Percentiles rank a stretch among this genome's conserved stretches.
phyloP scores from a whole-genome alignment of 179 eudicot genomes.

The Patellifolia procumbens region DNA sequence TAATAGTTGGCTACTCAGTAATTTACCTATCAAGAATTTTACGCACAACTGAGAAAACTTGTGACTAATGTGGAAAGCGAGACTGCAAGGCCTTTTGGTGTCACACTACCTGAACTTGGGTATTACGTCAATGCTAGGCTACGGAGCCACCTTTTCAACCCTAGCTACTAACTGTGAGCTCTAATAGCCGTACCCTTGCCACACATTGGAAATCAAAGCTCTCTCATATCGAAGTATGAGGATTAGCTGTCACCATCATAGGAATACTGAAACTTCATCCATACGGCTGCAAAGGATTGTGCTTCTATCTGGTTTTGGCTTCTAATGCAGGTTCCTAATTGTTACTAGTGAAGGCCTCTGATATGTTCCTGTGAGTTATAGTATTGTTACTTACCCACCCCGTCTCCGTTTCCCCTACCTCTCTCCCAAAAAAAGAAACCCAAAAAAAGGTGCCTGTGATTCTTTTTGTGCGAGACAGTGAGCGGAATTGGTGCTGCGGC shows the following conservation, averaged over 20 bases:
- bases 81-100: not conserved
- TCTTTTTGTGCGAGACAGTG: not conserved
- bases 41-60: not conserved
- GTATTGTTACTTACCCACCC: not conserved
- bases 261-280: not conserved
- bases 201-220: not conserved
- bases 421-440: not conserved
- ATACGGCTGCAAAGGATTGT: not conserved
- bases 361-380: not conserved
- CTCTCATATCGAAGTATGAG: not conserved
- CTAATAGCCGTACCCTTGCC: not conserved
- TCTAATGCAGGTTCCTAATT: not conserved
- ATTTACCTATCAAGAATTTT: not conserved
- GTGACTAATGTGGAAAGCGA: not conserved
- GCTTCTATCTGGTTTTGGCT: conserved; percentile 1
- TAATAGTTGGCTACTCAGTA: not conserved
- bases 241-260: not conserved
- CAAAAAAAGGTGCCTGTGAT: not conserved
- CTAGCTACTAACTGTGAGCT: conserved; percentile 7
- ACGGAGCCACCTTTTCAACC: not conserved
- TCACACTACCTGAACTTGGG: not conserved
- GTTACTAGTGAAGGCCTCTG: not conserved
- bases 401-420: not conserved
- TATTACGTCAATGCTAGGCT: not conserved
- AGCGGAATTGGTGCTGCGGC: not conserved